Base-by-base conservation (phyloP, 345 rosid genomes). In the Hypericum androsaemum region DNA sequence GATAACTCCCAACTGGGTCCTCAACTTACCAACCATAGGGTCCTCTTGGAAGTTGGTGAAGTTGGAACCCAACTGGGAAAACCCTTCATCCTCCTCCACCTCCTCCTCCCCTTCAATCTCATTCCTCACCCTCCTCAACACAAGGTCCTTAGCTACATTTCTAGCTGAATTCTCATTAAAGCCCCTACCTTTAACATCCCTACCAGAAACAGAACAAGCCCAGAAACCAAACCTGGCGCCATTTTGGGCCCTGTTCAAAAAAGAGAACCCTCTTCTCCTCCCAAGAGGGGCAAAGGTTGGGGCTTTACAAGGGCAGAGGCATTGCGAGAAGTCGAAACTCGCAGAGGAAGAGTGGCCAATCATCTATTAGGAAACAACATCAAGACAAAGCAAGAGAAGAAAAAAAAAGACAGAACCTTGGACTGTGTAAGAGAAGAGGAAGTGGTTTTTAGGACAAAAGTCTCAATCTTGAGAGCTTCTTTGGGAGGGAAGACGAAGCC, bases 1-100 rank as follows among this genome's bases (percentile, higher is more conserved):
- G 37, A 92, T 78, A 7, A 58, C 87, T 38, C 98, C 98, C 12
- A 92, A 64, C 41, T 92, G 95, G 12, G 95, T 85, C 75, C 94
- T 75, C 32, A 92, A 80, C 77, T 92, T 92, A 59, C 79, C 81
- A 39, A 92, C 89, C 10, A 88, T 74, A 5, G 98, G 97, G 52
- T 92, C 98, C 64, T 88, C 88, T 50, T 66, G 74, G 47, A 78
- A 85, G 43, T 43, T 69, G 32, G 84, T 71, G 56, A 88, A 88
- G 71, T 68, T 76, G 36, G 77, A 70, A 10, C 77, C 80, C 62
- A 67, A 43, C 6, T 58, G 77, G 52, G 79, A 37, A 22, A 70
- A 48, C 17, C 50, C 65, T 53, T 75, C 74, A 15, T 57, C 68
- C 3, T 57, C 52, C 12, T 61, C 79, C 69, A 81, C 32, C 32